These are phyloP conservation scores for Skeletonema costatum DNA, from an alignment of 108 stramenopile genomes.

Conservation along the genomic window DNA sequence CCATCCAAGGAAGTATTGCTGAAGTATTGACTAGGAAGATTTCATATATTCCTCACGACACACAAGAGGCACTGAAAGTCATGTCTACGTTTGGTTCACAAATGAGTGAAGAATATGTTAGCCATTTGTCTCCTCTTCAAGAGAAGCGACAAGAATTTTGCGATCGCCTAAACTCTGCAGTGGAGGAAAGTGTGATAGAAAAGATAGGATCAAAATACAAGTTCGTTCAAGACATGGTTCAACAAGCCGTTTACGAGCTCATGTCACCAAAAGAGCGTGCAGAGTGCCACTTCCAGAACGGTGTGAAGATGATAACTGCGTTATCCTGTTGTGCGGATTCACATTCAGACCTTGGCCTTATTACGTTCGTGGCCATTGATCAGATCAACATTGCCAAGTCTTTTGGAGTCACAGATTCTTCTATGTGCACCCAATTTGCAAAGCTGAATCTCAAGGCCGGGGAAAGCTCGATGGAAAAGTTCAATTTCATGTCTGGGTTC, in stretches of 20 bases:
- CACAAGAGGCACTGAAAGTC: background rate
- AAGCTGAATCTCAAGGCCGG: background rate
- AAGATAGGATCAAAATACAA: background rate
- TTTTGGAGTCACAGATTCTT: background rate
- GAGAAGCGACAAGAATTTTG: background rate
- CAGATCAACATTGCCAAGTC: conserved; percentile 1
- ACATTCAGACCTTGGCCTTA: background rate
- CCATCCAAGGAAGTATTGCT: conserved; percentile 19
- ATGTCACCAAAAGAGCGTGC: background rate
- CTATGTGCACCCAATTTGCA: background rate
- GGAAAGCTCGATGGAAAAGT: background rate
- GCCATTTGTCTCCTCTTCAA: background rate
- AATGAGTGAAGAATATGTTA: background rate
- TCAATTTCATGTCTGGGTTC: background rate
- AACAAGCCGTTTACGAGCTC: conserved; percentile 3
- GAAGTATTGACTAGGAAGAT: conserved; percentile 7
- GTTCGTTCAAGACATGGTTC: background rate
- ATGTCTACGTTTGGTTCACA: conserved; percentile 1
- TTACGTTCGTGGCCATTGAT: background rate
- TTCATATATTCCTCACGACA: background rate
- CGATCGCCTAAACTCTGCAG: background rate
- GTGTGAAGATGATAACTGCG: background rate
- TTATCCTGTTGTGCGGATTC: background rate
- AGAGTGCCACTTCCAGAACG: background rate
- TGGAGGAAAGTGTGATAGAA: background rate